phyloP scores from a whole-genome alignment of 371 early-diverging fungal species.

The Nematocida homosporus region DNA sequence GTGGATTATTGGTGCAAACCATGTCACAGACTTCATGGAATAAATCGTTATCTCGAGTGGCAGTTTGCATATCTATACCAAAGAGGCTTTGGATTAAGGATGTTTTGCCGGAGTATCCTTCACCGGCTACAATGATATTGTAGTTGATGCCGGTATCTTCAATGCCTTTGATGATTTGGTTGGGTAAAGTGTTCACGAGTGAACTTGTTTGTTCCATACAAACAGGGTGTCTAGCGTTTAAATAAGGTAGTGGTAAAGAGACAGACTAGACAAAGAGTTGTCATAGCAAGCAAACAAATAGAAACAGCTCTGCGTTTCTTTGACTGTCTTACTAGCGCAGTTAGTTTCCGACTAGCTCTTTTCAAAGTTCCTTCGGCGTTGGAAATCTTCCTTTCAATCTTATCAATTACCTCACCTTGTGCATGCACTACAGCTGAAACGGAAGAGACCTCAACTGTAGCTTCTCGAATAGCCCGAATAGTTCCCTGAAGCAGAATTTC shows the following conservation, averaged over 20 bases:
- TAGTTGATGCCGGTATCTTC: slow-evolving; percentile 79
- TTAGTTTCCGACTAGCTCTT: slow-evolving; percentile 37
- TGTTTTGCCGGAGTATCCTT: slow-evolving; percentile 66
- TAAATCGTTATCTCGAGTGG: slow-evolving; percentile 15
- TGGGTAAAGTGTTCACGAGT: slow-evolving; percentile 28
- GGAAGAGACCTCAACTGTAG: slow-evolving; percentile 17
- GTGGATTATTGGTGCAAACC: slow-evolving; percentile 44
- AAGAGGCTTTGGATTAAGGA: slow-evolving; percentile 76
- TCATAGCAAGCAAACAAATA: slow-evolving; percentile 43
- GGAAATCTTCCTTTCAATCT: slow-evolving; percentile 36
- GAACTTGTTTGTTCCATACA: slow-evolving; percentile 40
- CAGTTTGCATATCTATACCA: slow-evolving; percentile 69
- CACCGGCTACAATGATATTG: slow-evolving; percentile 90
- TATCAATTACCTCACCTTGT: slow-evolving; percentile 41
- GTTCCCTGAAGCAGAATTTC: slow-evolving; percentile 46
- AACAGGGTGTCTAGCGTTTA: slow-evolving; percentile 14
- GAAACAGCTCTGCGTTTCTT: slow-evolving; percentile 30
- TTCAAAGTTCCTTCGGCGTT: slow-evolving; percentile 38
- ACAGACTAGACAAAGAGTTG: slow-evolving; percentile 8
- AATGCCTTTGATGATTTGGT: slow-evolving; percentile 29
- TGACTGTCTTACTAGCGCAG: slow-evolving; percentile 11
- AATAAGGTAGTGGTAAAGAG: slow-evolving; percentile 7
- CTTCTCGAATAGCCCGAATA: slow-evolving; percentile 18
- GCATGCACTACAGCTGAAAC: slow-evolving; percentile 22
- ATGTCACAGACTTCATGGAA: slow-evolving; percentile 53